phyloP scores from a whole-genome alignment of 1,284 basidiomycete species.

The Irpex rosettiformis region DNA sequence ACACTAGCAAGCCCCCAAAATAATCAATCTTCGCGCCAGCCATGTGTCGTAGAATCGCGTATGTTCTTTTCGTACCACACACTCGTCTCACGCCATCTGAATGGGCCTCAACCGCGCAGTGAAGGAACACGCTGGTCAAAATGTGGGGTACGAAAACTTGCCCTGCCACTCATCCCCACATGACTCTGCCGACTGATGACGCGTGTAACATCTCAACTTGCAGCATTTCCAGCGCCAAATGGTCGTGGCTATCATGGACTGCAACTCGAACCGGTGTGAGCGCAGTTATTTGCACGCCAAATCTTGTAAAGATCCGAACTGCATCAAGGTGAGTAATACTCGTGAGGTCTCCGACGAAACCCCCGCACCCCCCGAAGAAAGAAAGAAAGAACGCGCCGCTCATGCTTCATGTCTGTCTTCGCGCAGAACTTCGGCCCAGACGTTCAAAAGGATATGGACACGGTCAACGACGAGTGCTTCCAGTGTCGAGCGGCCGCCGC shows the following conservation, averaged over 20 bases:
- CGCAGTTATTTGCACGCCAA: slow-evolving; percentile 58
- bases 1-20: background rate
- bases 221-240: slow-evolving; percentile 74
- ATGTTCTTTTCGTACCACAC: slow-evolving; percentile 18
- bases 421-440: slow-evolving; percentile 36
- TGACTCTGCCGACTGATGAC: background rate
- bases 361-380: background rate
- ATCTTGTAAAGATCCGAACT: slow-evolving; percentile 46
- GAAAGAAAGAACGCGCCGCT: background rate
- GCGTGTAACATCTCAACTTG: background rate
- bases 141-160: slow-evolving; percentile 54
- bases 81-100: slow-evolving; percentile 11
- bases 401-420: slow-evolving; percentile 1
- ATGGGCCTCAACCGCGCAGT: slow-evolving; percentile 33
- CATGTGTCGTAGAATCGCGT: slow-evolving; percentile 38
- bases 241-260: slow-evolving; percentile 67
- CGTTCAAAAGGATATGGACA: slow-evolving; percentile 36
- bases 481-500: slow-evolving; percentile 35
- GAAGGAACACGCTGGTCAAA: slow-evolving; percentile 68
- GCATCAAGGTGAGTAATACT: slow-evolving; percentile 41
- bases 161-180: slow-evolving; percentile 22
- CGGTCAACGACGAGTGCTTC: slow-evolving; percentile 37
- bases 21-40: background rate
- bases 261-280: slow-evolving; percentile 57
- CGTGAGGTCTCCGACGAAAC: slow-evolving; percentile 17